These are phyloP conservation scores for Podaxis carcinomalis DNA, from an alignment of 768 basidiomycete species.

Conservation along the genomic window DNA sequence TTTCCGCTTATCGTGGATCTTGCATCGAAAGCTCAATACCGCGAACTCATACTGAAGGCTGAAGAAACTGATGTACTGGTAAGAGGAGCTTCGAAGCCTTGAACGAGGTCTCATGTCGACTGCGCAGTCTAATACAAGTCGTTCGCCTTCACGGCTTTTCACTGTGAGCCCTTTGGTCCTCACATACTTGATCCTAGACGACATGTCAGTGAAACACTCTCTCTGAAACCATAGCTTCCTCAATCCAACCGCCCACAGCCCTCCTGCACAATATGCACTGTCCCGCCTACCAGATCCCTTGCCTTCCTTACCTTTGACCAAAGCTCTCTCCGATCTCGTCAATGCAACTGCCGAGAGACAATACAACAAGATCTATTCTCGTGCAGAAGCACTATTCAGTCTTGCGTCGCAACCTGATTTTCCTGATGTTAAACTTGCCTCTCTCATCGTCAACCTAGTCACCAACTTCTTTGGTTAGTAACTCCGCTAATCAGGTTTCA, in stretches of 20 bases:
- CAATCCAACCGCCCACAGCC: slow-evolving; percentile 28
- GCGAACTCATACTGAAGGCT: slow-evolving; percentile 39
- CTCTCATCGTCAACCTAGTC: slow-evolving; percentile 40
- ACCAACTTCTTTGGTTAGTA: slow-evolving; percentile 50
- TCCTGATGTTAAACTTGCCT: slow-evolving; percentile 39
- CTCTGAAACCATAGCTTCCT: slow-evolving; percentile 2
- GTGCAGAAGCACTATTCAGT: slow-evolving; percentile 36
- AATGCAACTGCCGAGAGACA: slow-evolving; percentile 50
- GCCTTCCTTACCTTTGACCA: slow-evolving; percentile 37
- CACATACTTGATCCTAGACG: slow-evolving; percentile 58
- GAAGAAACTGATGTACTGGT: slow-evolving; percentile 56
- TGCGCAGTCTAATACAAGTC: slow-evolving; percentile 26
- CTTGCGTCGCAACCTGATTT: slow-evolving; percentile 41
- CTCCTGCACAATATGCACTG: slow-evolving; percentile 56
- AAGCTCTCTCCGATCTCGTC: slow-evolving; percentile 42
- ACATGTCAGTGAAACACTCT: slow-evolving; percentile 42
- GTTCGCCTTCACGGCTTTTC: slow-evolving; percentile 43
- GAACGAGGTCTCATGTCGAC: neutral
- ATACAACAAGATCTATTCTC: slow-evolving; percentile 51
- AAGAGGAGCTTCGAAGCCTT: slow-evolving; percentile 16
- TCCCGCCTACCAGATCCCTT: slow-evolving; percentile 50
- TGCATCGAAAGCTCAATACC: slow-evolving; percentile 38
- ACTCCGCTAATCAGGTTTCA: neutral
- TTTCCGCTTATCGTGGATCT: slow-evolving; percentile 42
- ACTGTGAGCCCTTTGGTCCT: slow-evolving; percentile 59